Evolutionary conservation across 2,329 filamentous ascomycete genomes (phyloP), one percentile per base, ranked within the genome.

Genomic region (Hypoxylon sp.): DNA sequence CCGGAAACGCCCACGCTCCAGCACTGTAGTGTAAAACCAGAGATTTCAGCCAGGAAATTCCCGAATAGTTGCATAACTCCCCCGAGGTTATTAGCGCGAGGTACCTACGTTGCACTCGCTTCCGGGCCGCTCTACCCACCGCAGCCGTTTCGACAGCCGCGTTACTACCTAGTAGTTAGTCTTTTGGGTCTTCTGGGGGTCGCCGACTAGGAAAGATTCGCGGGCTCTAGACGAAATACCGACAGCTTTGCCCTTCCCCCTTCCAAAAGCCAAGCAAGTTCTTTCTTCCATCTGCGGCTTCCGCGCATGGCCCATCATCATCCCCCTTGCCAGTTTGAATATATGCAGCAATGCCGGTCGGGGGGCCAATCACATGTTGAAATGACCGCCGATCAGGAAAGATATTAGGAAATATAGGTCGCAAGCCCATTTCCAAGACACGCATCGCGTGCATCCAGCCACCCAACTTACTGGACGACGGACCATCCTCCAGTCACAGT

Each of bases 41-140:
- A 47, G 42, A 42, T 52, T 52, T n/a, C 24, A 53, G 33, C 17
- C 19, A 52, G 37, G 26, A 46, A 57, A 60, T 57, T 68, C 50
- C 63, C 61, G 51, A 58, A 57, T 48, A 56, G 56, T 65, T 56
- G 31, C 57, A 19, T 62, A 57, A 8, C 5, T 31, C 50, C 51
- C 29, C 52, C 50, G 42, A 39, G 48, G 50, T 42, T 31, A 56
- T 70, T 71, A 56, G 63, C 51, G 64, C 58, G 39, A 65, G 61
- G 50, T 39, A n/a, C n/a, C n/a, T n/a, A 71, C 63, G 70, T 72
- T 64, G 64, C 68, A 71, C 63, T 71, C 70, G 68, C 65, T 71
- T 69, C 70, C 70, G 70, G 68, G 50, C 70, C 70, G 70, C 31
- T 67, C 58, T 68, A 69, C 64, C 70, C 70, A 70, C 63, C 67